phyloP scores from a whole-genome alignment of 2,329 filamentous ascomycete genomes.

The Falciphora oryzae region DNA sequence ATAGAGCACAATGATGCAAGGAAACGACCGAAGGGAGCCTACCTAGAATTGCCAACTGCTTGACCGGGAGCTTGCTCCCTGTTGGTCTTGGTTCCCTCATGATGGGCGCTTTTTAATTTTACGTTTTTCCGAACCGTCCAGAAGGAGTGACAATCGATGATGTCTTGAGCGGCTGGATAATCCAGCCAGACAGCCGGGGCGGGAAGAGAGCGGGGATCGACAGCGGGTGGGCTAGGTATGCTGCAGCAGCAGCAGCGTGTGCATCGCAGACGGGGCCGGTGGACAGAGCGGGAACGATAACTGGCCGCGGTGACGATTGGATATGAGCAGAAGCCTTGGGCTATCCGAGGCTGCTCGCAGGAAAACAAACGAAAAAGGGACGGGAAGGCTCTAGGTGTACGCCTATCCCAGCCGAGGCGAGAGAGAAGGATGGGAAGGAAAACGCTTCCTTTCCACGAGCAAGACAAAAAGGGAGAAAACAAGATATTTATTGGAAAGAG shows the following conservation, averaged over 20 bases:
- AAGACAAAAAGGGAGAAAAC: neutral
- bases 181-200: neutral
- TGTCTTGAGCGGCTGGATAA: neutral
- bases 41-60: slow-evolving; percentile 76
- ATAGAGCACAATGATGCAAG: slow-evolving; percentile 8
- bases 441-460: neutral
- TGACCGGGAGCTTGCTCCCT: slow-evolving; percentile 61
- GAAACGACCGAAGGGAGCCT: slow-evolving; percentile 23
- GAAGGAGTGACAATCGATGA: neutral
- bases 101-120: neutral
- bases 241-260: neutral
- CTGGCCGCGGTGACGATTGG: neutral
- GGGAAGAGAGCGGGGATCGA: slow-evolving; percentile 2
- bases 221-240: neutral
- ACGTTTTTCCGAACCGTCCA: neutral
- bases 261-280: slow-evolving; percentile 10
- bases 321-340: neutral
- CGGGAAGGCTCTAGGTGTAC: neutral
- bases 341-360: neutral
- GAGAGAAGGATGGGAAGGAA: neutral
- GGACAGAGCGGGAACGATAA: slow-evolving; percentile 9
- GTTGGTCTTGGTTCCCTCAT: slow-evolving; percentile 18
- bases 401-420: neutral
- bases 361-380: neutral
- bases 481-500: neutral